Base-by-base conservation (phyloP, 495 filamentous ascomycete species). In the Trichoderma reesei region DNA sequence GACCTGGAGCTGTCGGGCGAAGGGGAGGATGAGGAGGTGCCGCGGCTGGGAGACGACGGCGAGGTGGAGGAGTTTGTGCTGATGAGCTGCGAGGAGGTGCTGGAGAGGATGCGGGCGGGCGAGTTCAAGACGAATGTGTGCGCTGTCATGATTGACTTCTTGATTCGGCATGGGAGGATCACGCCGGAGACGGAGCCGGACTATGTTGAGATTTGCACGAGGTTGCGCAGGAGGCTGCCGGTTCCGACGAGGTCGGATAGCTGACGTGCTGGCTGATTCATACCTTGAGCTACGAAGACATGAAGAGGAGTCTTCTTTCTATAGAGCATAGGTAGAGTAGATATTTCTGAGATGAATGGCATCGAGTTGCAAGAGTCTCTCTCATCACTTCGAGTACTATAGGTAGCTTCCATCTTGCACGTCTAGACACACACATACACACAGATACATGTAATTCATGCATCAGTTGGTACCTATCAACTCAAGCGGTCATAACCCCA, bases 91-190 rank as follows among this genome's bases (percentile, higher is more conserved):
- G 76, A 76, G 0, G 75, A 85, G 33, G 75, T 86, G 1, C 70
- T 73, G 60, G 64, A 63, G 26, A 77, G 76, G 0, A 66, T 87
- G 63, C 42, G 68, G 36, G 63, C 64, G 2, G 71, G 74, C 14
- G 76, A 82, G 70, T 87, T 87, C 70, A 86, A 85, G 69, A 74
- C 78, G 1, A 81, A 80, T 65, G 76, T 77, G 64, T 79, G 75
- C 11, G 66, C 78, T 5, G 79, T 82, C 39, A 63, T 82, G 56
- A 67, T 86, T 13, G 80, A 81, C 41, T 84, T 84, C 69, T 78
- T 86, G 31, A 73, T 86, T 39, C 66, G 80, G 39, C 83, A 85
- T 70, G 80, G 83, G 0, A 64, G 83, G 37, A 71, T 86, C 10
- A 82, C 67, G 1, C 63, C 72, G 0, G 80, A 83, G 62, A 78